Evolutionary conservation across 441 rosid species (phyloP), one percentile per base, ranked within the genome.

Genomic region (Erodium trifolium): DNA sequence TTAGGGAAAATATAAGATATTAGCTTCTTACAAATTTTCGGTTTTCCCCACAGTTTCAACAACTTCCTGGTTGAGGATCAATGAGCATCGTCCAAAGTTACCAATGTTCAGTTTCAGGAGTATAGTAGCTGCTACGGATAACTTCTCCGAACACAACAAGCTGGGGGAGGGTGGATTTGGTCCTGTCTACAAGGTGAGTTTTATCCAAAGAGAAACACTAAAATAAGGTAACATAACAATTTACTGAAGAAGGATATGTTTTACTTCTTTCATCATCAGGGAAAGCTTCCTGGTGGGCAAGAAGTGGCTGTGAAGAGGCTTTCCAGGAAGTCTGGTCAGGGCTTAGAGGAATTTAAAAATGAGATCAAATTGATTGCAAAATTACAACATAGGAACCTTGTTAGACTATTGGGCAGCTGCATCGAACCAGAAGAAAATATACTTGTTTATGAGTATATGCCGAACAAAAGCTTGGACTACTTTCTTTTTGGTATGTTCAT

Each of bases 251-350:
- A 29, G 34, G 51, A 55, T 13, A 11, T 55, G 5, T 55, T 10
- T 68, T 27, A 71, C 60, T n/a, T 35, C 23, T 67, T 35, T 49
- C 41, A 17, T 59, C 37, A 27, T 12, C 75, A 93, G 98, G 98
- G 96, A 67, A 85, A 77, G 73, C 86, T 89, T 75, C 88, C 87
- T 0, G 93, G 82, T 47, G 98, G 92, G 13, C 86, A 88, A 76
- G 96, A 89, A 47, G 82, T 93, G 47, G 97, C 97, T 0, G 93
- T 89, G 16, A 93, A 93, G 87, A 83, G 97, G 76, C 96, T 93
- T 66, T 87, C 95, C 3, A 77, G 77, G 67, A 66, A 63, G 63
- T 93, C 98, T 0, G 86, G 89, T 5, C 98, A 91, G 77, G 98
- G 98, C 17, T 31, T 84, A 4, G 88, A 89, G 73, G 96, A 91